A percentile compares a stretch with the other conserved stretches of the same genome.
These are phyloP conservation scores for Diaporthe amygdali DNA, from an alignment of 2,329 filamentous ascomycete genomes.

Conservation along the genomic window DNA sequence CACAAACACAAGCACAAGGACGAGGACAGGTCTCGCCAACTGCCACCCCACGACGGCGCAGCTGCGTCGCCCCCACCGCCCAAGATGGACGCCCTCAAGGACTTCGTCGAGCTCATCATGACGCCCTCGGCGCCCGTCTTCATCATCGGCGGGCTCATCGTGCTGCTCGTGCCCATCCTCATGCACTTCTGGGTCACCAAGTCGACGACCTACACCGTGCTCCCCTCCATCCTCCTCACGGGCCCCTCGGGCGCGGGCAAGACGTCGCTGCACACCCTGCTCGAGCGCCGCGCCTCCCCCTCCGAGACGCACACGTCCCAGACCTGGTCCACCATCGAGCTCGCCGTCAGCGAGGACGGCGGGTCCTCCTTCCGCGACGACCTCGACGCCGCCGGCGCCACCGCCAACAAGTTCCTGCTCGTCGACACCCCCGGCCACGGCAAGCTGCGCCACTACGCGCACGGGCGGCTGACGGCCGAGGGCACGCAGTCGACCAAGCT, in stretches of 20 bases:
- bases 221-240: slow-evolving; percentile 79
- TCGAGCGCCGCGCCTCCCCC: slow-evolving; percentile 58
- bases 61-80: slow-evolving; percentile 14
- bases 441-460: slow-evolving; percentile 80
- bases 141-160: slow-evolving; percentile 70
- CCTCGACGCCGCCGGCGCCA: slow-evolving; percentile 59
- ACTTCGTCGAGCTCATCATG: slow-evolving; percentile 57
- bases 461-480: slow-evolving; percentile 50
- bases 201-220: slow-evolving; percentile 66
- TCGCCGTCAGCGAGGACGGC: slow-evolving; percentile 56
- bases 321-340: slow-evolving; percentile 54
- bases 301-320: slow-evolving; percentile 63
- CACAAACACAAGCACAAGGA: not conserved
- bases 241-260: slow-evolving; percentile 87
- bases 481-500: slow-evolving; percentile 51
- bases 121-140: slow-evolving; percentile 68
- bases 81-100: slow-evolving; percentile 44
- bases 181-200: slow-evolving; percentile 79
- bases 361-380: slow-evolving; percentile 55
- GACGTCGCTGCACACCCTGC: slow-evolving; percentile 82
- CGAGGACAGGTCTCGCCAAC: slow-evolving; percentile 7
- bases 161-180: slow-evolving; percentile 75
- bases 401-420: slow-evolving; percentile 74
- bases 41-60: not conserved
- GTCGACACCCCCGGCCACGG: slow-evolving; percentile 94